Evolutionary conservation across 2,329 filamentous ascomycete genomes (phyloP), one percentile per base, ranked within the genome.

Genomic region (Cytospora chrysosperma): DNA sequence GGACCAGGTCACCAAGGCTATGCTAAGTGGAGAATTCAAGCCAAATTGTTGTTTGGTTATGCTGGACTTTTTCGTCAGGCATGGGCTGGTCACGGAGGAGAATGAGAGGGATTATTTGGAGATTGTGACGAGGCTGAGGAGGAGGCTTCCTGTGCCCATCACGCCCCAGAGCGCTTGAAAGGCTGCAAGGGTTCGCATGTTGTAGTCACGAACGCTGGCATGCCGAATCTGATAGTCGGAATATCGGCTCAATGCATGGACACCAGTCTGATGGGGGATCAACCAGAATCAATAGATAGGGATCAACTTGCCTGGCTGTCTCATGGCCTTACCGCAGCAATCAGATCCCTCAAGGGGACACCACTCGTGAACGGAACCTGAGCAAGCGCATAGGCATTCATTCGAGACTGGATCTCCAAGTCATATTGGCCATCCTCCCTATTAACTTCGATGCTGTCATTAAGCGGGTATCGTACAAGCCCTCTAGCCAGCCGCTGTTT

Each of bases 1-100:
- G 13, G 72, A 73, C 0, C 77, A 84, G 70, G 85, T 93, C 3
- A 81, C 85, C 28, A 72, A 77, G 59, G 85, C 86, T 1, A 79
- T 96, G 78, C 75, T 81, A 30, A 79, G 78, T n/a, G 87, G 87
- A 6, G 86, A 92, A 73, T 96, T 96, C 78, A 96, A 96, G 79
- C 89, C 92, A 0, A 95, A 95, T 71, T 93, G 91, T 69, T 88
- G 89, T 28, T 72, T 89, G 32, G 87, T 94, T 54, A 79, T 94
- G 77, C 80, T 95, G 57, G 91, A 96, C 71, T 96, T 96, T 74
- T 86, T 96, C 69, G 78, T 96, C 53, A 78, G 92, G 26, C 91
- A 93, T 73, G 90, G 90, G 0, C 79, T 92, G 57, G 72, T 96
- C 64, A 93, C 87, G 1, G 75, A 82, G 0, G 90, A 92, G 72